Evolutionary conservation across 495 filamentous ascomycete genomes (phyloP), one percentile per base, ranked within the genome.

Genomic region (Penicillium tannophilum): DNA sequence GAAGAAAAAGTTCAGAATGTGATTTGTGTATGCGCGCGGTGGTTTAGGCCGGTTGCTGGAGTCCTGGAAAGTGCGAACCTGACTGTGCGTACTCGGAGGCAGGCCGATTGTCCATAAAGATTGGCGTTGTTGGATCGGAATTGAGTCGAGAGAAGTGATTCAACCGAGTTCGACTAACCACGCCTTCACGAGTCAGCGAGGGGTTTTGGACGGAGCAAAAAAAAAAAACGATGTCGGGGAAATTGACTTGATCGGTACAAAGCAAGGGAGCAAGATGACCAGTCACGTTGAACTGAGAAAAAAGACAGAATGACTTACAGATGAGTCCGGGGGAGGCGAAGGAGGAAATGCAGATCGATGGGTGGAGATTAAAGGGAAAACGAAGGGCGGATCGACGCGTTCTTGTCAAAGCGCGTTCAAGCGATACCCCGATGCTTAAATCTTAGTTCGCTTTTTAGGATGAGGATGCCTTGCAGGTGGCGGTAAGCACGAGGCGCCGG

Each of bases 11-110:
- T 55, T 55, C 53, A 55, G 53, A 44, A 45, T 17, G 9, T 10
- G 33, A 24, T 28, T 36, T 54, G 31, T 28, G 19, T 24, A 33
- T 33, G 53, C 30, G 12, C 30, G 28, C 43, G 43, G 41, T 30
- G 28, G 23, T 45, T 46, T 31, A 35, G 45, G 53, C 47, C 47
- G 44, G 48, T 46, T 52, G 52, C 33, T 35, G 33, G 39, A 44
- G 26, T 49, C 51, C 31, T 81, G 86, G 89, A 87, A 86, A 87
- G 78, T 84, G 87, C 93, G 90, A 95, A 96, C 92, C 93, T 96
- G 92, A 88, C 88, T 97, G 93, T 89, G 91, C 86, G 82, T 93
- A 97, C 77, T 95, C 92, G 82, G 90, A 79, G 72, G 90, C 84
- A 82, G 88, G 86, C 84, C 90, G 90, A 84, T 93, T 90, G 90